Evolutionary conservation across 106 monocot genomes (phyloP).

Genomic region (Dendrobium nobile): DNA sequence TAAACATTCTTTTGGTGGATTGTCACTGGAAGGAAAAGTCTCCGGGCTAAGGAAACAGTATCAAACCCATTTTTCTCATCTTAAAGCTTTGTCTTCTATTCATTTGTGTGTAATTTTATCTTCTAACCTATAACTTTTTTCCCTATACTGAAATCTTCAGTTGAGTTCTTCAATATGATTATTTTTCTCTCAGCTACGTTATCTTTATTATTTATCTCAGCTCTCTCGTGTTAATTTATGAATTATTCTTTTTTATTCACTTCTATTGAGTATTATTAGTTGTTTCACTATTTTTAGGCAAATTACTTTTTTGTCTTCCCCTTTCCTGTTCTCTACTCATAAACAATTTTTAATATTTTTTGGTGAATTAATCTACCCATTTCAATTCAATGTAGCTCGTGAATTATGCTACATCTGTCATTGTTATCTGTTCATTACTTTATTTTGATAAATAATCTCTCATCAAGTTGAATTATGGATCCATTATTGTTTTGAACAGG

Average conservation of each 20-base stretch:
- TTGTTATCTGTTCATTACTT: not conserved
- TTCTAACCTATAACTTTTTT: not conserved
- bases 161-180: not conserved
- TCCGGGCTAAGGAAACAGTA: not conserved
- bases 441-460: not conserved
- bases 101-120: not conserved
- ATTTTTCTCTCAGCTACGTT: not conserved
- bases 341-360: not conserved
- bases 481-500: constrained; percentile 33
- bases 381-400: too few species aligned
- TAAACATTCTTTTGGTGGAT: not conserved
- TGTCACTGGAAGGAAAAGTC: not conserved
- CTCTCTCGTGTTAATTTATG: not conserved
- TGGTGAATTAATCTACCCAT: not conserved
- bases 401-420: not conserved
- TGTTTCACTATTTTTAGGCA: not conserved
- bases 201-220: not conserved
- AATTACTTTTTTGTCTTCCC: not conserved
- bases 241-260: not conserved
- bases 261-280: not conserved
- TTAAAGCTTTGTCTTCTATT: not conserved
- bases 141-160: not conserved
- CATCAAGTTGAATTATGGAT: not conserved
- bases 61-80: not conserved
- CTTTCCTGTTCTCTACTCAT: not conserved